phyloP scores from a whole-genome alignment of 2,329 filamentous ascomycete genomes.

The Catunica adiposa region DNA sequence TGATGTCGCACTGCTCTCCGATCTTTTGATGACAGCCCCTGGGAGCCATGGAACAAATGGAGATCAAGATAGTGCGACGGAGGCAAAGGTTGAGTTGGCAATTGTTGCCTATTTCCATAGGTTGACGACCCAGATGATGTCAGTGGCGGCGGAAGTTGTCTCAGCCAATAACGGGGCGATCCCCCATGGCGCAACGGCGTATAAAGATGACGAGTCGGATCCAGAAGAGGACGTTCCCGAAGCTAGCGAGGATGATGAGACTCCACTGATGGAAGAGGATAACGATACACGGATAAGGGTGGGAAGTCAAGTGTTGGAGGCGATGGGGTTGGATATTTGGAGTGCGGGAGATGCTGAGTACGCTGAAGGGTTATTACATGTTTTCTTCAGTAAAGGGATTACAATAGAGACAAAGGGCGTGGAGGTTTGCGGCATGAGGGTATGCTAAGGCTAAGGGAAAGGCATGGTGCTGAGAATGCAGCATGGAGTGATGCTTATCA shows the following conservation, averaged over 20 bases:
- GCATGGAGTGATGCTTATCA: no score
- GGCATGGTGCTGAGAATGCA: no score
- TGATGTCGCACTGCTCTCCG: conserved; percentile 39
- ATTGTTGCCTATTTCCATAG: conserved; percentile 72
- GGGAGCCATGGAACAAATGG: not conserved
- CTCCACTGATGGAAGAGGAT: conserved; percentile 22
- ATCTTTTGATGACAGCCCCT: conserved; percentile 24
- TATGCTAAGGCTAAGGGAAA: conserved; percentile 36
- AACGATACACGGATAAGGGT: conserved; percentile 28
- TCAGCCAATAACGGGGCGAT: conserved; percentile 25
- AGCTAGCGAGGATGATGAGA: conserved; percentile 19
- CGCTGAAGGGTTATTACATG: conserved; percentile 40
- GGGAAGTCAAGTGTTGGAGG: conserved; percentile 45
- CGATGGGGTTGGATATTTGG: conserved; percentile 67
- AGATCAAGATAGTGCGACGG: conserved; percentile 13
- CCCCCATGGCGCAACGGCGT: conserved; percentile 20
- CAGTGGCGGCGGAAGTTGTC: conserved; percentile 43
- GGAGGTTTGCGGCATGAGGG: conserved; percentile 55
- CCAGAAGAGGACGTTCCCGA: conserved; percentile 18
- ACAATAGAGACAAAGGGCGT: conserved; percentile 52
- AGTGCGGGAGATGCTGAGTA: conserved; percentile 54
- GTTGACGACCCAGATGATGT: conserved; percentile 49
- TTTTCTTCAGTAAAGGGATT: conserved; percentile 50
- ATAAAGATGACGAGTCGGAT: conserved; percentile 21
- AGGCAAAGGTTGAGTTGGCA: conserved; percentile 45